Base-by-base conservation (phyloP, 169 alveolate species). In the Eimeria necatrix region DNA sequence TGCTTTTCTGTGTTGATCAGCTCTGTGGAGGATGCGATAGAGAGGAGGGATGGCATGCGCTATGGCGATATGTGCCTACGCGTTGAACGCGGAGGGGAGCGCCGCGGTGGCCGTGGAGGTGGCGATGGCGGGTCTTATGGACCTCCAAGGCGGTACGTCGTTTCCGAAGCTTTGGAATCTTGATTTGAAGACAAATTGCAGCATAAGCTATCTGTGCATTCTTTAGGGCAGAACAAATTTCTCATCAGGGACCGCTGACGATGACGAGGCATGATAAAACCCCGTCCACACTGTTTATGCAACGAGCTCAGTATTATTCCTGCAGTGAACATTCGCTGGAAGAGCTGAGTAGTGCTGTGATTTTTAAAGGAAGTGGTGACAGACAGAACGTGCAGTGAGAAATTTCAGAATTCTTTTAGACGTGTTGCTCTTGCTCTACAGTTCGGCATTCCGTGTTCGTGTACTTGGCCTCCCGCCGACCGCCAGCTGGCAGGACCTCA, bases 401-500 rank as follows among this genome's bases (percentile, higher is more conserved):
- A 32, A 32, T 32, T 32, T 32, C 41, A 32, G 41, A 32, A 32
- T 32, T 32, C 41, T 32, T 32, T 32, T 2, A 32, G 41, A 18
- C 68, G 20, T 6, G 18, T 9, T 59, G 46, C 60, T 3, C 24
- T n/a, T 46, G 48, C 10, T 53, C 53, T 22, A 24, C 96, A 97
- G 98, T 53, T 95, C 98, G 46, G 98, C 96, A 22, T 96, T 94
- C 86, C 97, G 97, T 26, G 93, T 97, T 64, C 94, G 95, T 76
- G 97, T 97, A 53, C 91, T 87, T 71, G 97, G 97, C 95, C 87
- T 97, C 51, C 98, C 98, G 59, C 97, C 97, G 20, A 94, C 96
- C 80, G 97, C 97, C 81, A 93, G 97, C 64, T 97, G 98, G 98
- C 98, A 97, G 71, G 98, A 97, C 78, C 94, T 97, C 85, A 97